These are phyloP conservation scores for Lepiota subincarnata DNA, from an alignment of 768 basidiomycete species.

Conservation along the genomic window DNA sequence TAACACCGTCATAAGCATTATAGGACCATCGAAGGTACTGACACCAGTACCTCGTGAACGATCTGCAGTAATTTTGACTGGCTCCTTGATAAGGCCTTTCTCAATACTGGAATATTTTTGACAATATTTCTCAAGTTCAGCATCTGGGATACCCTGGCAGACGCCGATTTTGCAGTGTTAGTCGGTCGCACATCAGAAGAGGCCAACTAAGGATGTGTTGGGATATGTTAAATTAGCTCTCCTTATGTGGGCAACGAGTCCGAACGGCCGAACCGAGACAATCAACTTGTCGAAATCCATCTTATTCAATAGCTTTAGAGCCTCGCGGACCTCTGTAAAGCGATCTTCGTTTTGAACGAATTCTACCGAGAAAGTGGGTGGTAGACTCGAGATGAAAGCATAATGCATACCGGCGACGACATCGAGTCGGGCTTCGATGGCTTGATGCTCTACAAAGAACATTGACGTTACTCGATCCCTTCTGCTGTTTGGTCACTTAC, in stretches of 20 bases:
- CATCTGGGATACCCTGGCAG: conserved; percentile 71
- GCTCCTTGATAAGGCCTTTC: conserved; percentile 55
- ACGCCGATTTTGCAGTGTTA: conserved; percentile 58
- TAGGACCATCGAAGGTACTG: no score
- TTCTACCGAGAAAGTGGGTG: conserved; percentile 38
- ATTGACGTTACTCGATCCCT: neutral
- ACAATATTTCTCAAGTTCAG: conserved; percentile 74
- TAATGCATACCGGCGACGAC: conserved; percentile 67
- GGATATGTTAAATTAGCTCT: no score
- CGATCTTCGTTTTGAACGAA: conserved; percentile 72
- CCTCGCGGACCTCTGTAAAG: conserved; percentile 64
- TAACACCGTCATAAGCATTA: conserved; percentile 19
- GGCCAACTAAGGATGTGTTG: conserved; percentile 46
- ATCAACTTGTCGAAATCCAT: conserved; percentile 89
- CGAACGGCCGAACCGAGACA: conserved; percentile 44
- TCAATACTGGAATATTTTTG: conserved; percentile 58
- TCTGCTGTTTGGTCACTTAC: conserved; percentile 28
- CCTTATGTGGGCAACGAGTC: neutral
- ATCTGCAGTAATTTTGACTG: conserved; percentile 58
- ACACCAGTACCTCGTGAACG: conserved; percentile 46
- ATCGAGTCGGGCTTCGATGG: conserved; percentile 80
- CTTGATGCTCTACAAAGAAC: conserved; percentile 41
- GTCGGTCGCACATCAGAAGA: conserved; percentile 55
- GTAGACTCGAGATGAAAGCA: conserved; percentile 6
- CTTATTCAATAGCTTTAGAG: conserved; percentile 67